Base-by-base conservation (phyloP, 345 rosid species). In the Dipteronia sinensis region DNA sequence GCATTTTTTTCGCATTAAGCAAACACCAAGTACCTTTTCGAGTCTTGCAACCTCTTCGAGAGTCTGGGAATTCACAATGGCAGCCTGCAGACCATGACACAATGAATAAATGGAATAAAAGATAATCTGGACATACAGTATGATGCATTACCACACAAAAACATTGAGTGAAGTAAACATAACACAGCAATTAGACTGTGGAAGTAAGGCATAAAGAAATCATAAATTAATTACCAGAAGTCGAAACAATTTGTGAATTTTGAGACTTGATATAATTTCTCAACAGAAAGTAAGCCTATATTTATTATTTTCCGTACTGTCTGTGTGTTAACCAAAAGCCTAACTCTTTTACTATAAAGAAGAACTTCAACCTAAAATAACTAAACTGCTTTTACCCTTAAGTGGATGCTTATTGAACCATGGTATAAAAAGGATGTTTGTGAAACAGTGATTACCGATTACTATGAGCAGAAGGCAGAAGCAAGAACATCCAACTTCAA, bases 41-140 rank as follows among this genome's bases (percentile, higher is more conserved):
- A 97, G 98, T 86, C 98, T 88, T 61, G 98, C 97, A 83, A 97
- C 98, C 88, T 97, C 99, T 89, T 97, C 98, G 67, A 97, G 90
- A 65, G 98, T 97, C 92, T 97, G 98, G 46, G 99, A 94, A 81
- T 94, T 97, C 80, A 94, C 92, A 83, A 97, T 97, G 70, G 99
- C 99, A 75, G 99, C 98, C 98, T 97, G 93, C 86, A 87, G 17
- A 77, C 49, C 81, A 77, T 42, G 29, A 74, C 15, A 46, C 47
- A 47, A 58, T 22, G 65, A 40, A 42, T 34, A 51, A 68, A 46
- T 25, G 65, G 29, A 65, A 62, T 34, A 20, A 71, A 19, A 4
- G 59, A 29, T 22, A 55, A 63, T 44, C 64, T 44, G 25, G 40
- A 63, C 65, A 66, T 74, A 40, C 44, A 27, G 27, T 74, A 29